Conservation (phyloP, 2,329 filamentous ascomycete genomes). For the Pyrenochaeta sp. region DNA sequence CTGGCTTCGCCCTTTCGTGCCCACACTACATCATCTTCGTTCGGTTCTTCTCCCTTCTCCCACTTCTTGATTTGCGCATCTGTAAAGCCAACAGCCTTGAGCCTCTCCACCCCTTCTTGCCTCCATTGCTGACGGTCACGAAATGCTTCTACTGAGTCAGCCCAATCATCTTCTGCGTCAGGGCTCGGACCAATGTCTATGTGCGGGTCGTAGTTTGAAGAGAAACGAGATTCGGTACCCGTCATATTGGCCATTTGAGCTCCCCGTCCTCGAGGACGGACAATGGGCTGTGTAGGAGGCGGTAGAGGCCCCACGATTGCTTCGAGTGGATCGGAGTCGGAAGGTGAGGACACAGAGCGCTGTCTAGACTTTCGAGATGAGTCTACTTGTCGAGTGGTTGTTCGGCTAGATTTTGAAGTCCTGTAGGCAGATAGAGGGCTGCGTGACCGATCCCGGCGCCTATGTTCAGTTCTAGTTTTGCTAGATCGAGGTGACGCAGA, state of each 20-base stretch:
- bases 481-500: conserved; percentile 23
- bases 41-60: conserved; percentile 68
- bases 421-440: conserved; percentile 12
- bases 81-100: conserved; percentile 79
- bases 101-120: conserved; percentile 74
- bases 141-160: conserved; percentile 77
- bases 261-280: conserved; percentile 51
- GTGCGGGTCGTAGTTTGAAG: conserved; percentile 66
- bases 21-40: conserved; percentile 76
- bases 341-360: conserved; percentile 26
- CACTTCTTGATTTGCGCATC: conserved; percentile 77
- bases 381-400: conserved; percentile 1
- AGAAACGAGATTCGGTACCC: conserved; percentile 83
- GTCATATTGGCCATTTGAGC: conserved; percentile 45
- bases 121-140: conserved; percentile 82
- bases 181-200: conserved; percentile 62
- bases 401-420: not conserved
- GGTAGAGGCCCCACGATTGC: conserved; percentile 77
- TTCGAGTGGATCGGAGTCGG: conserved; percentile 74
- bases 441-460: conserved; percentile 16
- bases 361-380: conserved; percentile 2
- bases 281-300: conserved; percentile 55
- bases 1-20: conserved; percentile 70
- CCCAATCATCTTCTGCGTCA: conserved; percentile 73
- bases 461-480: conserved; percentile 14